Conservation (phyloP, 371 early-diverging fungal species). For the Dinochytrium kinnereticum region DNA sequence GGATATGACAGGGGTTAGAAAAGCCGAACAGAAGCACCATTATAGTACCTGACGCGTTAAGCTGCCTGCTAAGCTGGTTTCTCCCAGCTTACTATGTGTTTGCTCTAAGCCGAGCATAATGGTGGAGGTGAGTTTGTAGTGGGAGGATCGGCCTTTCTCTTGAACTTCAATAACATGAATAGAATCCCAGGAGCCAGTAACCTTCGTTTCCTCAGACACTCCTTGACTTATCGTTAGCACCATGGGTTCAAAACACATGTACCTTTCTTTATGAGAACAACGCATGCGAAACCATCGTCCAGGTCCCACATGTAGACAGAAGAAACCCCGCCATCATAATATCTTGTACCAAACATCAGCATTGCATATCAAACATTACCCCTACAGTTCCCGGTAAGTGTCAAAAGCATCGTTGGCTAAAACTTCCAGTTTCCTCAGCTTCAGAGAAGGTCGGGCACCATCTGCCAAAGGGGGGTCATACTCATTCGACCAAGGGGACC, state of each 20-base stretch:
- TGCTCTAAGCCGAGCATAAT: constrained; percentile 89
- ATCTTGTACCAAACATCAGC: constrained; percentile 48
- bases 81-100: constrained; percentile 59
- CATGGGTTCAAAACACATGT: constrained; percentile 23
- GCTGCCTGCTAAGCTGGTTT: constrained; percentile 88
- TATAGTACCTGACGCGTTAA: constrained; percentile 92
- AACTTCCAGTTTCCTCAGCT: constrained; percentile 86
- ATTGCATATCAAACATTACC: constrained; percentile 11
- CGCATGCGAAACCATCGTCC: constrained; percentile 92
- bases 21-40: constrained; percentile 5
- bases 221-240: too few species aligned
- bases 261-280: constrained; percentile 95
- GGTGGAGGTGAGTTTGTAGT: constrained; percentile 94
- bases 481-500: constrained; percentile 97
- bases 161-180: constrained; percentile 94
- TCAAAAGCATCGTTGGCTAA: constrained; percentile 95
- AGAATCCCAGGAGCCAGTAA: constrained; percentile 97
- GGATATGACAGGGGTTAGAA: not conserved
- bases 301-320: constrained; percentile 96
- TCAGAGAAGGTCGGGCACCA: constrained; percentile 77
- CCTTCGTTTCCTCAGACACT: constrained; percentile 42
- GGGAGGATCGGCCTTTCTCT: constrained; percentile 81
- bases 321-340: constrained; percentile 95
- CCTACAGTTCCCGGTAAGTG: constrained; percentile 89
- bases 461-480: constrained; percentile 88